Evolutionary conservation across 306 rosid species (phyloP).

Genomic region (Quercus robur): DNA sequence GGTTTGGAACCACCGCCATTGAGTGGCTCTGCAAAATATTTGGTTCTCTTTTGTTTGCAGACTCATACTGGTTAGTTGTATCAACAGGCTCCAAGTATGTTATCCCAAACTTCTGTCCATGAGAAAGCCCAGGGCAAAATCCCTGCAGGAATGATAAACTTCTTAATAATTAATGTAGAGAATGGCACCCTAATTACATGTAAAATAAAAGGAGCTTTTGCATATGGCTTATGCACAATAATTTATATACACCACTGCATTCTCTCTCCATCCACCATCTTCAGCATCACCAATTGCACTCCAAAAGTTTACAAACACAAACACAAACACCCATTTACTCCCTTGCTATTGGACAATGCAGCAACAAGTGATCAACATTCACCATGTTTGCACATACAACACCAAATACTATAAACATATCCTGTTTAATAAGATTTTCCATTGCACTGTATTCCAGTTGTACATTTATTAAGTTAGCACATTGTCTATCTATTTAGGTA

Average conservation of each 20-base stretch:
- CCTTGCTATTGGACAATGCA: too few relatives aligned
- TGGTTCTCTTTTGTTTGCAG: slow-evolving; percentile 36
- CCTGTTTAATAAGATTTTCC: too few relatives aligned
- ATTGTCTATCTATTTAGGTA: not conserved
- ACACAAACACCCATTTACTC: too few relatives aligned
- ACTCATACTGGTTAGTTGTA: slow-evolving; percentile 31
- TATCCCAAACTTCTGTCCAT: slow-evolving; percentile 74
- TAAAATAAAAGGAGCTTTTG: not conserved
- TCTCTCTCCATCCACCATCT: not conserved
- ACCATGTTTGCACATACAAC: too few relatives aligned
- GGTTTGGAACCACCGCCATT: slow-evolving; percentile 33
- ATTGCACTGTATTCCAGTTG: too few relatives aligned
- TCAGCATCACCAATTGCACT: too few relatives aligned
- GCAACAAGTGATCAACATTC: too few relatives aligned
- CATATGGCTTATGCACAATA: not conserved
- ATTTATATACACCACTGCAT: not conserved
- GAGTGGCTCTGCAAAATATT: slow-evolving; percentile 44
- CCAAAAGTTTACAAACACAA: too few relatives aligned
- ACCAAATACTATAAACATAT: too few relatives aligned
- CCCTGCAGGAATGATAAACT: slow-evolving; percentile 49
- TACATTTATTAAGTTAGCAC: not conserved
- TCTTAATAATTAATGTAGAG: not conserved
- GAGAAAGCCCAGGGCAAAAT: slow-evolving; percentile 75
- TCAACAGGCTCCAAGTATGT: slow-evolving; percentile 36
- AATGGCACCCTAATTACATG: not conserved